phyloP scores from a whole-genome alignment of 2,329 filamentous ascomycete genomes.

The Pseudocercospora musae region DNA sequence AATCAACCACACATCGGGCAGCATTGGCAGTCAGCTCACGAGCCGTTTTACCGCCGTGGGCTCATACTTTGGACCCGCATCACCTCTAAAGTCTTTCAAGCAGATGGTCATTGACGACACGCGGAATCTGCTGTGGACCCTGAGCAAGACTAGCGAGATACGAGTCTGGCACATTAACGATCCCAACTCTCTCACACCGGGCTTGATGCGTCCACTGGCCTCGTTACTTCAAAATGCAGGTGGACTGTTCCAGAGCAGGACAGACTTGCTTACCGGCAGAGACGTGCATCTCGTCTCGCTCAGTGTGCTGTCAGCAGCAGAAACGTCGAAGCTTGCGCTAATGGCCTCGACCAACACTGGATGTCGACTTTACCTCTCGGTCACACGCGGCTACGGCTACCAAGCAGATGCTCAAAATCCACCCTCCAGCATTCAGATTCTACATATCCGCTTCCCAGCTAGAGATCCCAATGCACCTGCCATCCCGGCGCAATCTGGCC shows the following conservation, averaged over 20 bases:
- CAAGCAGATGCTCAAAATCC: constrained; percentile 61
- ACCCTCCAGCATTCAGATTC: constrained; percentile 95
- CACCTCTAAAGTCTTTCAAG: constrained; percentile 59
- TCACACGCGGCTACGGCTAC: constrained; percentile 69
- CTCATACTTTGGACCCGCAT: constrained; percentile 33
- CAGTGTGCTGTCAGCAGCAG: constrained; percentile 73
- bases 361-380: constrained; percentile 87
- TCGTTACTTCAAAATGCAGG: constrained; percentile 68
- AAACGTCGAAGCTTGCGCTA: constrained; percentile 79
- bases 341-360: constrained; percentile 89
- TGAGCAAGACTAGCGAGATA: constrained; percentile 85
- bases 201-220: constrained; percentile 53
- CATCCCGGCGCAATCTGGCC: constrained; percentile 14
- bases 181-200: constrained; percentile 55
- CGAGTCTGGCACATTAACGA: constrained; percentile 83
- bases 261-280: constrained; percentile 65
- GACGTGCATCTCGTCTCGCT: constrained; percentile 76
- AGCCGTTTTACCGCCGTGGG: constrained; percentile 37
- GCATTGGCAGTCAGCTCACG: constrained; percentile 40
- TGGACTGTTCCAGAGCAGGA: constrained; percentile 69
- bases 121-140: constrained; percentile 81
- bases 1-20: constrained; percentile 56
- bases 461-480: constrained; percentile 32
- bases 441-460: constrained; percentile 93
- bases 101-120: constrained; percentile 88